Base-by-base conservation (phyloP, 1,284 basidiomycete genomes). In the Earliella scabrosa region DNA sequence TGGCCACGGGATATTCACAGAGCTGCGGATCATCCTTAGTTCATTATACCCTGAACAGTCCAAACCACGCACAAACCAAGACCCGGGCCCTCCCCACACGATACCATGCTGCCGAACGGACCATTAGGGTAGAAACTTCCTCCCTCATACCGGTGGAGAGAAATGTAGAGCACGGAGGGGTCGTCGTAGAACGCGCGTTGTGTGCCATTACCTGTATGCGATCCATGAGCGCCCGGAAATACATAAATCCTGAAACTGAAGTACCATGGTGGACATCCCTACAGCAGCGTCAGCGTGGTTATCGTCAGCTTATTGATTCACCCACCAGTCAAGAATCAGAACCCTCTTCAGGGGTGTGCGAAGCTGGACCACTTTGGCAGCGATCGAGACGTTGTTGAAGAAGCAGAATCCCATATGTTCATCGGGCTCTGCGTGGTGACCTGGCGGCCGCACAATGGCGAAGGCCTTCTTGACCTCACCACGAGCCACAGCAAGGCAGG, bases 321-420 rank as follows among this genome's bases (percentile, higher is more conserved):
- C 89, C 68, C 69, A 96, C 97, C 97, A 99, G 70, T 99, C 97
- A 14, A 99, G 76, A 66, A 99, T 98, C 64, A 99, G 70, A 14
- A 99, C 87, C 67, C 85, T 92, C 69, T 87, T 91, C 50, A 90
- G 75, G 2, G 82, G 69, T 0, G 90, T 90, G 40, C 80, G 68
- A 57, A 88, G 78, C 66, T 90, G 92, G 27, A 88, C 83, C 32
- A 91, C 95, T 71, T 82, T 86, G 43, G 93, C 84, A 1, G 96
- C 96, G 6, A 99, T 91, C 1, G 97, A 92, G 20, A 97, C 96
- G 66, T 99, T 99, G 74, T 99, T 99, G 78, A 95, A 98, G 77
- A 99, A 96, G 74, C 97, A 99, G 74, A 99, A 99, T 1, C 97
- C 97, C 93, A 98, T 98, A 67, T 95, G 92, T 70, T 95, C 92